These are phyloP conservation scores for Aspergillus sp. DNA, from an alignment of 2,329 filamentous ascomycete species.

Conservation along the genomic window DNA sequence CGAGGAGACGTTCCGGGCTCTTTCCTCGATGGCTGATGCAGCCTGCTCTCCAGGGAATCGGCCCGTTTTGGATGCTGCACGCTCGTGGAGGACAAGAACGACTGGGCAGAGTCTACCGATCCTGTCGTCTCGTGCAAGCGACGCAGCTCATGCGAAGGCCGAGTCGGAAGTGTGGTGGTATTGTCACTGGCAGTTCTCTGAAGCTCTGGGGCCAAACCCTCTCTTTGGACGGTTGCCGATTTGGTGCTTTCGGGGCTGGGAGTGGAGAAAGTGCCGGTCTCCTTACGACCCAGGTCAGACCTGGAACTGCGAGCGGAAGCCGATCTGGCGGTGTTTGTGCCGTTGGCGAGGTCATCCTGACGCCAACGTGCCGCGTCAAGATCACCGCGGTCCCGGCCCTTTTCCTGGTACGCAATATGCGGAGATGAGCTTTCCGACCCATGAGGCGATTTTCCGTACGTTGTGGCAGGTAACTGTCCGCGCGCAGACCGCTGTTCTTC, in stretches of 20 bases:
- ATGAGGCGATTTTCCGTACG: slow-evolving; percentile 32
- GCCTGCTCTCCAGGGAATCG: slow-evolving; percentile 59
- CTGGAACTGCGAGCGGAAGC: slow-evolving; percentile 51
- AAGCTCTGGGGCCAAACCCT: slow-evolving; percentile 19
- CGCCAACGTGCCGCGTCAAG: slow-evolving; percentile 30
- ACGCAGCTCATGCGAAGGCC: slow-evolving; percentile 61
- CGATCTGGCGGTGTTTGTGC: slow-evolving; percentile 45
- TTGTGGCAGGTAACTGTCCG: slow-evolving; percentile 42
- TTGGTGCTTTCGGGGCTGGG: slow-evolving; percentile 32
- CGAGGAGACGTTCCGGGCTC: slow-evolving; percentile 53
- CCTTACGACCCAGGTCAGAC: slow-evolving; percentile 42
- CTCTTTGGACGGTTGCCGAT: slow-evolving; percentile 38
- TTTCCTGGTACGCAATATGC: slow-evolving; percentile 92
- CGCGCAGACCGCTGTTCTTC: slow-evolving; percentile 58
- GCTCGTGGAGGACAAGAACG: slow-evolving; percentile 34
- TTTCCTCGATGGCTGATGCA: slow-evolving; percentile 64
- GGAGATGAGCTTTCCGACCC: slow-evolving; percentile 62
- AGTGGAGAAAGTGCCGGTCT: slow-evolving; percentile 45
- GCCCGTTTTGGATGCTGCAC: slow-evolving; percentile 56
- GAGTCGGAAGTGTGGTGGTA: slow-evolving; percentile 42
- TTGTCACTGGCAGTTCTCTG: slow-evolving; percentile 36
- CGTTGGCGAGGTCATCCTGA: slow-evolving; percentile 32
- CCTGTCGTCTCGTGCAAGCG: slow-evolving; percentile 56
- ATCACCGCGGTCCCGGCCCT: slow-evolving; percentile 66
- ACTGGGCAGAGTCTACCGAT: slow-evolving; percentile 44